Conservation (phyloP, 1,284 basidiomycete species). For the Lignosus rhinocerotis region DNA sequence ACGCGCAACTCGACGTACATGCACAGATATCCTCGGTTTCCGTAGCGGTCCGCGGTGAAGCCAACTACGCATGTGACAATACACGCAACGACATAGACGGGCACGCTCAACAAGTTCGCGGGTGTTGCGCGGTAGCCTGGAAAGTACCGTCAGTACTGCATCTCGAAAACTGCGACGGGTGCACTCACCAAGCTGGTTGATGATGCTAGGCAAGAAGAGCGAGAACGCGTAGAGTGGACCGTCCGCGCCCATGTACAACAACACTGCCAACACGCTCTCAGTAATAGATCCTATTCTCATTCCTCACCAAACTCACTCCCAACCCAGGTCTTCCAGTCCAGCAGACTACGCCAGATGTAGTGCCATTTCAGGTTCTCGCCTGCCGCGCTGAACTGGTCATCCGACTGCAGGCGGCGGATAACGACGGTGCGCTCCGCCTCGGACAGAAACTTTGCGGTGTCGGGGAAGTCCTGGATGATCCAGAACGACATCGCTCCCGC, state of each 20-base stretch:
- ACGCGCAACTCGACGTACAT: slow-evolving; percentile 44
- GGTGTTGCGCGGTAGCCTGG: slow-evolving; percentile 66
- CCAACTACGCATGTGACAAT: slow-evolving; percentile 64
- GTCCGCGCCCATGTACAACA: slow-evolving; percentile 57
- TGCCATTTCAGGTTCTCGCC: slow-evolving; percentile 64
- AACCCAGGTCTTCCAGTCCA: slow-evolving; percentile 77
- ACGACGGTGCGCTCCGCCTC: slow-evolving; percentile 70
- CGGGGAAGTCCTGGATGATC: slow-evolving; percentile 82
- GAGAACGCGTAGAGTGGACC: slow-evolving; percentile 74
- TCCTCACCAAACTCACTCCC: slow-evolving; percentile 43
- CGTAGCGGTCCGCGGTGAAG: slow-evolving; percentile 60
- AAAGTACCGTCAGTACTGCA: slow-evolving; percentile 22
- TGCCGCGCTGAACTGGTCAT: slow-evolving; percentile 72
- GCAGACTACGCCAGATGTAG: slow-evolving; percentile 60
- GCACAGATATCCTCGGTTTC: slow-evolving; percentile 61
- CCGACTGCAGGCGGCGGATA: slow-evolving; percentile 65
- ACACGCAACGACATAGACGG: slow-evolving; percentile 68
- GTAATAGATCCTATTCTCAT: too few species aligned
- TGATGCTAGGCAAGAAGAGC: slow-evolving; percentile 73
- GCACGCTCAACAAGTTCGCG: slow-evolving; percentile 74
- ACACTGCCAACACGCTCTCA: slow-evolving; percentile 39
- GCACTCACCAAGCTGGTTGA: slow-evolving; percentile 50
- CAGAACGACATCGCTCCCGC: slow-evolving; percentile 70
- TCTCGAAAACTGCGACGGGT: neutral
- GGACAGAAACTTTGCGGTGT: slow-evolving; percentile 74